These are phyloP conservation scores for Pestalotiopsis sp. DNA, from an alignment of 2,329 filamentous ascomycete species.

Conservation along the genomic window DNA sequence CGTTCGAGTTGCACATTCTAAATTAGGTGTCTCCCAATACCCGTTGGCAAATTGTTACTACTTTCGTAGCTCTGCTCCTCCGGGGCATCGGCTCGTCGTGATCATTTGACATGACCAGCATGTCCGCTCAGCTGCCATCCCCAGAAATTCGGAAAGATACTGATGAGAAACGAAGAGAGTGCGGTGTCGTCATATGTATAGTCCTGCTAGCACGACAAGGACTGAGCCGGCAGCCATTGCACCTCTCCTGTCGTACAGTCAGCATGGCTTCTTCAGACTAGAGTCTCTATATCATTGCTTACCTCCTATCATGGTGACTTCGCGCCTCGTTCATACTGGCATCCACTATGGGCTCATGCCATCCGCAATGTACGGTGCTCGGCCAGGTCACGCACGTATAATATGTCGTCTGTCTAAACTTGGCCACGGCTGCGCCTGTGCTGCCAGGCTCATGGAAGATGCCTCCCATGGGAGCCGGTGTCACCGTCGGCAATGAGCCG, in stretches of 20 bases:
- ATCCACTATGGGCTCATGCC: constrained; percentile 39
- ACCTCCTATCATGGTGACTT: constrained; percentile 14
- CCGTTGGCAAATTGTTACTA: no score
- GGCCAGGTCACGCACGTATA: constrained; percentile 37
- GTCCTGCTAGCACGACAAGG: background rate
- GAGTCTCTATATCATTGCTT: constrained; percentile 15
- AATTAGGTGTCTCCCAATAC: background rate
- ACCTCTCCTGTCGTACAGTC: constrained; percentile 15
- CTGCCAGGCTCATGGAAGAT: constrained; percentile 2
- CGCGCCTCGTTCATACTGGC: constrained; percentile 20
- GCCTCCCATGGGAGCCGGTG: constrained; percentile 7
- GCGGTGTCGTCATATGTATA: background rate
- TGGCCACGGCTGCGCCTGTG: constrained; percentile 6
- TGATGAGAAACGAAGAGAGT: background rate
- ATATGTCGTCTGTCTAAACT: constrained; percentile 41
- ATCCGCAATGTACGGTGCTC: constrained; percentile 38
- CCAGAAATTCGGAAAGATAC: background rate
- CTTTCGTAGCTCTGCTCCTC: no score
- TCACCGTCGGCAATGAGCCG: background rate
- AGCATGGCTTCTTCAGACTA: constrained; percentile 20
- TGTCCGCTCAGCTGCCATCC: background rate
- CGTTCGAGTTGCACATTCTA: background rate
- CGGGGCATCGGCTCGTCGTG: background rate
- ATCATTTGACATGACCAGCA: background rate
- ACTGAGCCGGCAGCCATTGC: background rate